Conservation (phyloP, 1,284 basidiomycete species). For the Phylloboletellus chloephorus region DNA sequence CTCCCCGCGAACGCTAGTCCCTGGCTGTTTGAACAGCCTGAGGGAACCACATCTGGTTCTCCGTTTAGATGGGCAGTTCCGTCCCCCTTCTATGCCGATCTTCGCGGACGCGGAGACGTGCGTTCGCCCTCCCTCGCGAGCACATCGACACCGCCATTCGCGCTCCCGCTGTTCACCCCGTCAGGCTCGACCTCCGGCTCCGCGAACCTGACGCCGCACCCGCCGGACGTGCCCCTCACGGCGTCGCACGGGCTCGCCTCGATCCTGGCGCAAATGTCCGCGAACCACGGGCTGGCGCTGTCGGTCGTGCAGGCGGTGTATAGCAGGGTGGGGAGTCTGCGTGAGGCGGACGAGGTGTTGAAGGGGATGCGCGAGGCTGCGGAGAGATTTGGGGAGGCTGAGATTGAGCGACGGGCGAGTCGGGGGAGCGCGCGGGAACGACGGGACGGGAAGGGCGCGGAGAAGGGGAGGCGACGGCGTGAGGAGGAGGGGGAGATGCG, state of each 20-base stretch:
- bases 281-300: conserved; percentile 22
- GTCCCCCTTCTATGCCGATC: not conserved
- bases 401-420: conserved; percentile 4
- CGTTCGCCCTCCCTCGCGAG: not conserved
- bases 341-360: conserved; percentile 26
- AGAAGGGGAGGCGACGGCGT: not conserved
- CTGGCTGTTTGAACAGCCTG: not conserved
- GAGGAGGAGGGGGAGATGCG: not conserved
- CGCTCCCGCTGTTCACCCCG: conserved; percentile 7
- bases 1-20: conserved; percentile 14
- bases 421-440: not conserved
- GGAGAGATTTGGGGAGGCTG: conserved; percentile 17
- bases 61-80: conserved; percentile 7
- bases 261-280: conserved; percentile 23
- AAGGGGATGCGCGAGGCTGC: conserved; percentile 27
- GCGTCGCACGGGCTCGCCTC: conserved; percentile 19
- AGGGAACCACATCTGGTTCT: not conserved
- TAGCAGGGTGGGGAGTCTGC: conserved; percentile 12
- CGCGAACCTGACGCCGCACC: conserved; percentile 7
- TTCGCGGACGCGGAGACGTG: not conserved
- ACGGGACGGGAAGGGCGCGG: not conserved
- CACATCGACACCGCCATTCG: conserved; percentile 2
- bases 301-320: conserved; percentile 26
- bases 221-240: conserved; percentile 15
- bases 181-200: not conserved